Conservation (phyloP, 2,329 filamentous ascomycete genomes). For the Leptographium galeiforme region DNA sequence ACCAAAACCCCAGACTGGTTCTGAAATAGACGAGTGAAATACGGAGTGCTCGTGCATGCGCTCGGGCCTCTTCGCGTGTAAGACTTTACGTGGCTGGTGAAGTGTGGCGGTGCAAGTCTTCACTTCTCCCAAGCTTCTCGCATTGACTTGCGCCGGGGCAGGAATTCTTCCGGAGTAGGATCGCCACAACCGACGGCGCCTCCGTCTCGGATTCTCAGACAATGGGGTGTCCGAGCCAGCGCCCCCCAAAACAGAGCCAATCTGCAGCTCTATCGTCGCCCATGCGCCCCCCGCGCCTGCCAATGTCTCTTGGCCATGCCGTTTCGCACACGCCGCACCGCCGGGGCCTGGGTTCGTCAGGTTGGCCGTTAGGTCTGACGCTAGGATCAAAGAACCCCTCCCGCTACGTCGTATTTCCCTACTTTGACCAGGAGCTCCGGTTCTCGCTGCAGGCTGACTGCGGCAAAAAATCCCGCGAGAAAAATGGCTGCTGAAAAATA, state of each 20-base stretch:
- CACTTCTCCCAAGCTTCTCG: background rate
- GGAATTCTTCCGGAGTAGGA: background rate
- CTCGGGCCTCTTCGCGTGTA: background rate
- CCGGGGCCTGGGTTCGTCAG: background rate
- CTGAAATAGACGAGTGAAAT: too few species aligned
- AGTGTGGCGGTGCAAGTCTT: background rate
- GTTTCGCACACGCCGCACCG: background rate
- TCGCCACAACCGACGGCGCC: background rate
- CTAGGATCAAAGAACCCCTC: background rate
- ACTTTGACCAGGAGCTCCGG: background rate
- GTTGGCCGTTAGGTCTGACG: too few species aligned
- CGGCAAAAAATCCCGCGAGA: constrained; percentile 3
- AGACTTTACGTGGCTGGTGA: background rate
- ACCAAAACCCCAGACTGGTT: too few species aligned
- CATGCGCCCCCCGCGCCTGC: too few species aligned
- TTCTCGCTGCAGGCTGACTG: background rate
- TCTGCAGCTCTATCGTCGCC: background rate
- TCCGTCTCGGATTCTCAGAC: background rate
- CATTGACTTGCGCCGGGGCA: background rate
- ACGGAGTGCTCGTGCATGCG: too few species aligned
- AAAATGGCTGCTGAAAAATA: background rate
- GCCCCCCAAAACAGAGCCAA: background rate
- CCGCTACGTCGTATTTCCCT: background rate
- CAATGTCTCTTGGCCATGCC: too few species aligned
- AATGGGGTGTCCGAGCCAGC: background rate